Evolutionary conservation across 2,329 filamentous ascomycete species (phyloP).

Genomic region (Aurifilum marmelostoma): DNA sequence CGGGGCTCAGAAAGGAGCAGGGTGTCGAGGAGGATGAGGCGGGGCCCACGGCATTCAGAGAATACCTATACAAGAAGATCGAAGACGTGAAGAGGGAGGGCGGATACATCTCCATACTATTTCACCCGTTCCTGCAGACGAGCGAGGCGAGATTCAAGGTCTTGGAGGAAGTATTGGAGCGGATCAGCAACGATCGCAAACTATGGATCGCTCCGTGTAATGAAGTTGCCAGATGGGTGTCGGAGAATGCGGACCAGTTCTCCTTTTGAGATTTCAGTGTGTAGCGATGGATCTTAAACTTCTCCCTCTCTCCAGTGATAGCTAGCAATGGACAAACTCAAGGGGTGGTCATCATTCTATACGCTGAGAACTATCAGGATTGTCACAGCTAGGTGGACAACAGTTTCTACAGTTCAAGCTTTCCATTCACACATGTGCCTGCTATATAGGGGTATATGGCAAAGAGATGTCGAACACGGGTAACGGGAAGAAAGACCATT

Average conservation of each 20-base stretch:
- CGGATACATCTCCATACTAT: slow-evolving; percentile 36
- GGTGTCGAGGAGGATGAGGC: slow-evolving; percentile 29
- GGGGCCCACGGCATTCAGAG: slow-evolving; percentile 30
- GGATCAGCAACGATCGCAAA: slow-evolving; percentile 30
- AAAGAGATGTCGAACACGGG: not conserved
- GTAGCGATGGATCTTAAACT: not conserved
- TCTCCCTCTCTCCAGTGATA: not conserved
- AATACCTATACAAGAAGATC: slow-evolving; percentile 32
- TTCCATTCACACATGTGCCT: slow-evolving; percentile 14
- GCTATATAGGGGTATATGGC: slow-evolving; percentile 21
- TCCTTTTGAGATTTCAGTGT: not conserved
- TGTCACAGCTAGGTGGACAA: not conserved
- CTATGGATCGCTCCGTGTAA: slow-evolving; percentile 37
- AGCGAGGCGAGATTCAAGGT: slow-evolving; percentile 36
- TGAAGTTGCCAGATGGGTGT: slow-evolving; percentile 36
- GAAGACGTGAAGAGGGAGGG: slow-evolving; percentile 30
- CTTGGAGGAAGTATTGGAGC: slow-evolving; percentile 34
- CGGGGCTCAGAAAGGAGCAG: slow-evolving; percentile 28
- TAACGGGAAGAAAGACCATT: not conserved
- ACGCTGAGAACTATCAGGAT: too few species aligned
- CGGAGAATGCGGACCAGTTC: slow-evolving; percentile 28
- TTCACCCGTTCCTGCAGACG: slow-evolving; percentile 37
- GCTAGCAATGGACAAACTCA: not conserved
- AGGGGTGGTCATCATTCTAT: too few species aligned
- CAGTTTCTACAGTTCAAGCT: not conserved